Evolutionary conservation across 2,329 filamentous ascomycete genomes (phyloP).

Genomic region (Penicillium sp.): DNA sequence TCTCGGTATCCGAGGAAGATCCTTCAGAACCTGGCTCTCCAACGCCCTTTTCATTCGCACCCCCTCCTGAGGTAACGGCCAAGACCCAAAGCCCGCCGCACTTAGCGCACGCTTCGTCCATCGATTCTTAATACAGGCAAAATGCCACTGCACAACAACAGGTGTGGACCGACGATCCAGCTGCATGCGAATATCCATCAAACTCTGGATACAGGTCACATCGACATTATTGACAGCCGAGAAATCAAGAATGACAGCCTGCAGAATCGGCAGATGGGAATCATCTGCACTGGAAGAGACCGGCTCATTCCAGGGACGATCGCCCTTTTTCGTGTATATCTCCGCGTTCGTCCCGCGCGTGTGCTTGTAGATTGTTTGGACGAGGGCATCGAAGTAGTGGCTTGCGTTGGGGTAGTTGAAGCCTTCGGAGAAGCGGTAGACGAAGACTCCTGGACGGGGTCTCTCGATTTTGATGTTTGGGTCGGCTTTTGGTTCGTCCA

Average conservation of each 20-base stretch:
- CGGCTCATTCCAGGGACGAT: constrained; percentile 91
- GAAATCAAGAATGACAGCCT: constrained; percentile 85
- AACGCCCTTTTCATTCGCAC: not conserved
- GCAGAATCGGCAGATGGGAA: constrained; percentile 63
- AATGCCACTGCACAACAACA: constrained; percentile 83
- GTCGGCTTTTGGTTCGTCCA: constrained; percentile 80
- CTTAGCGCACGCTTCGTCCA: constrained; percentile 89
- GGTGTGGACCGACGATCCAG: constrained; percentile 80
- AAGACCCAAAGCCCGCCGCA: constrained; percentile 77
- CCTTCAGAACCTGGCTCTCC: not conserved
- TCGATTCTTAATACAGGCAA: constrained; percentile 82
- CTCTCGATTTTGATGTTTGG: constrained; percentile 70
- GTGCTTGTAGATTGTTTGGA: constrained; percentile 62
- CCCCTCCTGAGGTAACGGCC: constrained; percentile 46
- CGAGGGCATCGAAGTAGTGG: constrained; percentile 75
- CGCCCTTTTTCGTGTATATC: constrained; percentile 63
- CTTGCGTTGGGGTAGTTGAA: constrained; percentile 93
- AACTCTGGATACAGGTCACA: constrained; percentile 80
- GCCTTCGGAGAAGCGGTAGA: constrained; percentile 86
- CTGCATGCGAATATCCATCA: constrained; percentile 89
- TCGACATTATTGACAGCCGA: constrained; percentile 88
- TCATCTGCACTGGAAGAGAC: constrained; percentile 53
- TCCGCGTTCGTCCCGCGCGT: constrained; percentile 72
- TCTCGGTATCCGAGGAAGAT: not conserved
- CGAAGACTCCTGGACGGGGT: constrained; percentile 86